These are phyloP conservation scores for Starmerella stigmatis DNA, from an alignment of 805 yeast genomes.

Conservation along the genomic window DNA sequence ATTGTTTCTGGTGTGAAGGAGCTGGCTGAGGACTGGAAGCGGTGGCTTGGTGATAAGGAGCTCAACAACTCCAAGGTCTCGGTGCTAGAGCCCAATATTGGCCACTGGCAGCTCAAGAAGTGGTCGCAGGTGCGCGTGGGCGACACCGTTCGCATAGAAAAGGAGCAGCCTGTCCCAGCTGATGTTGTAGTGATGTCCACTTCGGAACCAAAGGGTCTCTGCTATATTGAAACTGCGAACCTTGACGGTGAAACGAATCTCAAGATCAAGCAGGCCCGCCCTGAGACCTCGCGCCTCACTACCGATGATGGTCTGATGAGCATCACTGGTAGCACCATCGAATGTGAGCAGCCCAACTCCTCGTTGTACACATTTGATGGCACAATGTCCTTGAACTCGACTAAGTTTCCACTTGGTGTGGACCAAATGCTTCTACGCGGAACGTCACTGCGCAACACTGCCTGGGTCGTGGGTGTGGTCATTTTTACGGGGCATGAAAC, in stretches of 20 bases:
- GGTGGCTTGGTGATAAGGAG: slow-evolving; percentile 81
- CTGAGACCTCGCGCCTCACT: slow-evolving; percentile 64
- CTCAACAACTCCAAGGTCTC: slow-evolving; percentile 66
- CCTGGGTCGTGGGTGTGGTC: slow-evolving; percentile 88
- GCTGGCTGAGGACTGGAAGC: slow-evolving; percentile 76
- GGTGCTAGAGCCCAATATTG: slow-evolving; percentile 47
- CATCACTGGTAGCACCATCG: slow-evolving; percentile 44
- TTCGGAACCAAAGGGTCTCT: slow-evolving; percentile 96
- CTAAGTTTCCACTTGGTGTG: slow-evolving; percentile 60
- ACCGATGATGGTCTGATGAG: slow-evolving; percentile 50
- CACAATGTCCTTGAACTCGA: slow-evolving; percentile 41
- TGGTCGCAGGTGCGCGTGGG: slow-evolving; percentile 92
- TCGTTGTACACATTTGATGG: slow-evolving; percentile 94
- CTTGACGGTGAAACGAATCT: slow-evolving; percentile 96
- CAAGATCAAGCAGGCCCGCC: slow-evolving; percentile 80
- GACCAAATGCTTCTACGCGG: slow-evolving; percentile 91
- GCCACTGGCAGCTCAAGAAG: slow-evolving; percentile 52
- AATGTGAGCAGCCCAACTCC: slow-evolving; percentile 88
- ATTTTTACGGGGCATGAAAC: slow-evolving; percentile 98
- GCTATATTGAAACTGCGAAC: slow-evolving; percentile 95
- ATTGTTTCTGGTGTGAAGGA: slow-evolving; percentile 89
- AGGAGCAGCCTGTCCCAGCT: slow-evolving; percentile 90
- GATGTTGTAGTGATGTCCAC: slow-evolving; percentile 76
- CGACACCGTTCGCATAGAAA: slow-evolving; percentile 71
- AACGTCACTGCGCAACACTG: slow-evolving; percentile 88